These are phyloP conservation scores for Carex cristatella DNA, from an alignment of 176 grass and related monocot species.

Conservation along the genomic window DNA sequence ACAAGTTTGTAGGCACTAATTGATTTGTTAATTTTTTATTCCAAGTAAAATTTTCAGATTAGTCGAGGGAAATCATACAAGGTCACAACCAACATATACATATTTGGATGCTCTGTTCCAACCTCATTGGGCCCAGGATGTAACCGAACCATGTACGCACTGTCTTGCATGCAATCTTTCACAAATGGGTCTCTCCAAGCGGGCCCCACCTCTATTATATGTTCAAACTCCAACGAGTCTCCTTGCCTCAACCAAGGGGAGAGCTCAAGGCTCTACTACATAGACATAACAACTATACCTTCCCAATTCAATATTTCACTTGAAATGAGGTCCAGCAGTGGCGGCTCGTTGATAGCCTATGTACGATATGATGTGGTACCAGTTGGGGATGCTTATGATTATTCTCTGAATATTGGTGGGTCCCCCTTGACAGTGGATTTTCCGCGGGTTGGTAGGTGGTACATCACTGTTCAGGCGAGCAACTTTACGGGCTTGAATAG, in stretches of 20 bases:
- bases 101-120: conserved; percentile 60
- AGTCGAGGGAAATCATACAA: conserved; percentile 53
- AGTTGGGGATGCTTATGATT: conserved; percentile 65
- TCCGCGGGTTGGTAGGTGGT: conserved; percentile 87
- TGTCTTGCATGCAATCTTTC: conserved; percentile 70
- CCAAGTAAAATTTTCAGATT: conserved; percentile 53
- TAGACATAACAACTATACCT: conserved; percentile 57
- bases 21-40: conserved; percentile 28
- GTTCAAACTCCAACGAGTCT: conserved; percentile 64
- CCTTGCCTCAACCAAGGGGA: conserved; percentile 58
- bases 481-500: conserved; percentile 45
- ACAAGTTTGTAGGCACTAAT: conserved; percentile 15
- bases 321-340: conserved; percentile 17
- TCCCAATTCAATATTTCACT: conserved; percentile 58
- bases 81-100: conserved; percentile 58
- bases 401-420: conserved; percentile 57
- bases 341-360: conserved; percentile 45
- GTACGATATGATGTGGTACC: conserved; percentile 70
- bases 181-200: conserved; percentile 24
- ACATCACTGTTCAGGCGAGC: conserved; percentile 58
- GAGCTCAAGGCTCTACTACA: conserved; percentile 57
- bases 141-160: conserved; percentile 56
- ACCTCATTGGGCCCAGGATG: conserved; percentile 64
- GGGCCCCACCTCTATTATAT: conserved; percentile 45
- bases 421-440: conserved; percentile 61